A percentile compares a stretch with the other conserved stretches of the same genome.
These are phyloP conservation scores for Cynanchum wilfordii DNA, from an alignment of 257 asterid genomes.

Conservation along the genomic window DNA sequence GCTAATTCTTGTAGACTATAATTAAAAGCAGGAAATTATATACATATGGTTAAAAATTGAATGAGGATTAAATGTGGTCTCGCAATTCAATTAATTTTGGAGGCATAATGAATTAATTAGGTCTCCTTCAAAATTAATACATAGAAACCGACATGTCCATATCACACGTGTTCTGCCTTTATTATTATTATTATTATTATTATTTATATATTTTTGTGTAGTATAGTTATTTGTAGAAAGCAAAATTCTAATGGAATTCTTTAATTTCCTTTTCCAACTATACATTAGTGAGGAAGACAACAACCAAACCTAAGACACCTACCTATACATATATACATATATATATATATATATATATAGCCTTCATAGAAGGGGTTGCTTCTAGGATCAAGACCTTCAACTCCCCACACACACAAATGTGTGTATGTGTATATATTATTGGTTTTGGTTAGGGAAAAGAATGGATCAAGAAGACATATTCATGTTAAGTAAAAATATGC, in stretches of 20 bases:
- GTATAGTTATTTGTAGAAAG: no score
- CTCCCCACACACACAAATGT: no score
- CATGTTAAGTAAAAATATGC: no score
- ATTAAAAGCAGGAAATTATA: no score
- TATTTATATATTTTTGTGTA: no score
- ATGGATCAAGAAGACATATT: no score
- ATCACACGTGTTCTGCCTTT: conserved; percentile 18
- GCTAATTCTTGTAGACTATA: no score
- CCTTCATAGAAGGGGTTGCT: not conserved
- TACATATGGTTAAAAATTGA: not conserved
- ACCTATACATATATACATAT: no score
- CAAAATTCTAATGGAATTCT: not conserved
- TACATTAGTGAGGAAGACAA: not conserved
- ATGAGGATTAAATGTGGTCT: not conserved
- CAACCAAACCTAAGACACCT: not conserved
- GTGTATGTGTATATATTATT: no score
- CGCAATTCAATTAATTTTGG: not conserved
- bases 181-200: not conserved
- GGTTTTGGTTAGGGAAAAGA: no score
- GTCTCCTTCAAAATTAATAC: not conserved
- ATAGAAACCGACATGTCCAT: conserved; percentile 6
- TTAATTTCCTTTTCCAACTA: not conserved
- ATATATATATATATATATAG: not conserved
- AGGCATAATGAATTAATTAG: no score
- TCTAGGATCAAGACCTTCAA: not conserved